These are phyloP conservation scores for Jimgerdemannia lactiflua DNA, from an alignment of 192 early-diverging fungal genomes.

Conservation along the genomic window DNA sequence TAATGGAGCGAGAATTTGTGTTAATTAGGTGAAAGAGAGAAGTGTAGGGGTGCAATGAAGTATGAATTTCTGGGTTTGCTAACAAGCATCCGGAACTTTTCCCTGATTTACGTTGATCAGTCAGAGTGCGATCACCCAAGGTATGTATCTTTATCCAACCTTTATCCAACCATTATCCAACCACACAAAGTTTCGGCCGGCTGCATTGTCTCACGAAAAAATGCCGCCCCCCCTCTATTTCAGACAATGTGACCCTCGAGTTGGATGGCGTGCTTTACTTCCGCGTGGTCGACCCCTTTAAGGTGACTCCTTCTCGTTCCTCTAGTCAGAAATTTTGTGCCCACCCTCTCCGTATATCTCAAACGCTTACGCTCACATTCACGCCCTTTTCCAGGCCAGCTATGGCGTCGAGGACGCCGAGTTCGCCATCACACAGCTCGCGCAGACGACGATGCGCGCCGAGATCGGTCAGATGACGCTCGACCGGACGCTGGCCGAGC, in stretches of 20 bases:
- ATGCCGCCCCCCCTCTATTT: not conserved
- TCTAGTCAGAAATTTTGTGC: not conserved
- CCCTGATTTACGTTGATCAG: conserved; percentile 17
- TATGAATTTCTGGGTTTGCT: no score
- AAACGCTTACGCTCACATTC: not conserved
- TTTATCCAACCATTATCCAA: not conserved
- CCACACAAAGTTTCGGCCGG: not conserved
- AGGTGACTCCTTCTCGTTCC: conserved; percentile 35
- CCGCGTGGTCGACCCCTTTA: conserved; percentile 88
- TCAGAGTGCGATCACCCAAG: conserved; percentile 89
- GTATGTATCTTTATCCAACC: conserved; percentile 23
- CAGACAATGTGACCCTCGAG: conserved; percentile 95
- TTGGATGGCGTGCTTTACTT: conserved; percentile 98
- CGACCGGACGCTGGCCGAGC: conserved; percentile 92
- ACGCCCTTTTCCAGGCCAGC: conserved; percentile 49
- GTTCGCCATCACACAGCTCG: conserved; percentile 93
- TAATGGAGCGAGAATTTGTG: not conserved
- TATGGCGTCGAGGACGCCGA: conserved; percentile 96
- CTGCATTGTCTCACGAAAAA: not conserved
- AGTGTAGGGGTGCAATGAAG: no score
- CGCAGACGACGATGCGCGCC: conserved; percentile 99
- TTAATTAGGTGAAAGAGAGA: not conserved
- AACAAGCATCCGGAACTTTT: no score
- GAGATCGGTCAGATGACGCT: conserved; percentile 99
- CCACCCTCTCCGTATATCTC: not conserved